Percentiles rank a stretch among this genome's conserved stretches.
phyloP scores from a whole-genome alignment of 805 yeast genomes.

The Wickerhamomyces rabaulensis region DNA sequence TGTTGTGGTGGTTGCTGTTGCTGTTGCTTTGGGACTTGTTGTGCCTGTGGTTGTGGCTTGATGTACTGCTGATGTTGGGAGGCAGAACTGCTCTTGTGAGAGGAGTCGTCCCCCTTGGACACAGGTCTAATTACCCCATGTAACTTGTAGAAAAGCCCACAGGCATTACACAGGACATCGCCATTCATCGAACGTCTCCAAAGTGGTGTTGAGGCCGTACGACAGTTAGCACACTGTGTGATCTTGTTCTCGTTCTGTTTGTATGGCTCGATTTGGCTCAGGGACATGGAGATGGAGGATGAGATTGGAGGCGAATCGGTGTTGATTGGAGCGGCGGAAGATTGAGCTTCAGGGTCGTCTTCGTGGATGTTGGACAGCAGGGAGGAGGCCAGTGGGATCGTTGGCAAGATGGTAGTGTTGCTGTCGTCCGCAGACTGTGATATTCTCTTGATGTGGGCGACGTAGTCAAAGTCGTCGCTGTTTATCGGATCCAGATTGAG shows the following conservation, averaged over 20 bases:
- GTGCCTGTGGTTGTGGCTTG: slow-evolving; percentile 3
- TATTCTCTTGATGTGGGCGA: slow-evolving; percentile 53
- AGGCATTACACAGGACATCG: slow-evolving; percentile 88
- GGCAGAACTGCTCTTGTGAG: background rate
- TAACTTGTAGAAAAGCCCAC: slow-evolving; percentile 85
- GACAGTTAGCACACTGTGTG: slow-evolving; percentile 70
- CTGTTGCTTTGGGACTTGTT: background rate
- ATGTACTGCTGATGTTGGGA: background rate
- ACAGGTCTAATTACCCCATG: slow-evolving; percentile 88
- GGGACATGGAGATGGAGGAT: slow-evolving; percentile 10
- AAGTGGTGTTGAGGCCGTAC: slow-evolving; percentile 85
- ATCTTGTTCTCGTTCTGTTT: slow-evolving; percentile 5
- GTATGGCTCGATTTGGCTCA: slow-evolving; percentile 9
- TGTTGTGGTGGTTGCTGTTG: background rate
- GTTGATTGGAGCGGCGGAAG: background rate
- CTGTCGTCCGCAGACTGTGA: slow-evolving; percentile 30
- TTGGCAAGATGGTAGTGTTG: slow-evolving; percentile 8
- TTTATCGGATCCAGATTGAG: slow-evolving; percentile 17
- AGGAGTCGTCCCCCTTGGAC: slow-evolving; percentile 4
- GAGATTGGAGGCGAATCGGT: slow-evolving; percentile 6
- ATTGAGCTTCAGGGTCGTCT: background rate
- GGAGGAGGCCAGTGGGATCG: slow-evolving; percentile 3
- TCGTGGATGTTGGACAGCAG: background rate
- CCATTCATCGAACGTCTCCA: slow-evolving; percentile 94
- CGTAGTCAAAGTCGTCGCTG: slow-evolving; percentile 54